Conservation (phyloP, 2,329 filamentous ascomycete species). For the Didymella sp. region DNA sequence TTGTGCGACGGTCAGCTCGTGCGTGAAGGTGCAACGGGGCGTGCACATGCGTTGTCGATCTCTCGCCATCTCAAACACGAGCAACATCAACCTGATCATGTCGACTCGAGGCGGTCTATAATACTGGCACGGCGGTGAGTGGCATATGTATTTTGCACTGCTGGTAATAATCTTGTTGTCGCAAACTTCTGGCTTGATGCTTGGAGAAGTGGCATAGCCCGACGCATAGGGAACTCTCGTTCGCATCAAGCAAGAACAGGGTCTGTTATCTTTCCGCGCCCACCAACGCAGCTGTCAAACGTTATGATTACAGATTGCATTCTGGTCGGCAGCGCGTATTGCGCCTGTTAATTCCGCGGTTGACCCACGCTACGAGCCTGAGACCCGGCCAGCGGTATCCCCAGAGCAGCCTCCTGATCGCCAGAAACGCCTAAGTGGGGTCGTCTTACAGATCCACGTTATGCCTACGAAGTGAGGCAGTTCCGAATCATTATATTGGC, state of each 20-base stretch:
- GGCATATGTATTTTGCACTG: not conserved
- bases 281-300: constrained; percentile 3
- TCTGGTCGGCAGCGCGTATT: not conserved
- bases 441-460: constrained; percentile 3
- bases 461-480: constrained; percentile 16
- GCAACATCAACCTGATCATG: not conserved
- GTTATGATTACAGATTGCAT: constrained; percentile 3
- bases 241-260: constrained; percentile 7
- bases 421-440: constrained; percentile 18
- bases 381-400: constrained; percentile 11
- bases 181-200: constrained; percentile 16
- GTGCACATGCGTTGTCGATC: constrained; percentile 16
- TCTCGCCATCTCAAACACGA: constrained; percentile 13
- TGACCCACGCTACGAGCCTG: constrained; percentile 1
- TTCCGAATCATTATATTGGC: not conserved
- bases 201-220: constrained; percentile 15
- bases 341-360: constrained; percentile 1
- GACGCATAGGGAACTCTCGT: constrained; percentile 16
- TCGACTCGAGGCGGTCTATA: not conserved
- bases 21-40: not conserved
- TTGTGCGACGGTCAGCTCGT: constrained; percentile 12
- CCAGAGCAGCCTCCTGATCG: constrained; percentile 16
- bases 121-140: constrained; percentile 1
- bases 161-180: not conserved
- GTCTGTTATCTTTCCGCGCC: constrained; percentile 1